A percentile compares a stretch with the other conserved stretches of the same genome.
phyloP scores from a whole-genome alignment of 208 protist species.

The Wallacemonas sp. region DNA sequence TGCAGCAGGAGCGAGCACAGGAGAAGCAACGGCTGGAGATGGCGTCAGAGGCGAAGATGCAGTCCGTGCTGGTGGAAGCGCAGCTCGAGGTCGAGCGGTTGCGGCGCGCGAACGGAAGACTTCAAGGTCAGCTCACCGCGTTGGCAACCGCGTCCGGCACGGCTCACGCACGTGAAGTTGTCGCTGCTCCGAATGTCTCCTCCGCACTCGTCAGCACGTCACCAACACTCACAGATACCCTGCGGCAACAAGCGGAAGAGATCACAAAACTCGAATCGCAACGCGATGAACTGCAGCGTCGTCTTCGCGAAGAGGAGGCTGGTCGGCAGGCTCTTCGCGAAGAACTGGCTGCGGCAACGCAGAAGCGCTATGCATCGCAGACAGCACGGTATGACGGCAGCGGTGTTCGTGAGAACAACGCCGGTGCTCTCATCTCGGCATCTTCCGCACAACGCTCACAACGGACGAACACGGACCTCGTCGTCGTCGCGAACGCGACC shows the following conservation, averaged over 20 bases:
- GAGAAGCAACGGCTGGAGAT: constrained; percentile 7
- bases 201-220: no score
- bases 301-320: constrained; percentile 26
- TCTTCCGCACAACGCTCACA: no score
- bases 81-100: constrained; percentile 38
- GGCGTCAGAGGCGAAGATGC: constrained; percentile 15
- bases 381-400: no score
- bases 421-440: no score
- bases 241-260: constrained; percentile 1
- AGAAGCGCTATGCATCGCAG: no score
- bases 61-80: constrained; percentile 29
- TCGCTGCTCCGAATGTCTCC: no score
- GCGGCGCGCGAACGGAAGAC: constrained; percentile 29
- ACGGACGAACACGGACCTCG: no score
- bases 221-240: neutral
- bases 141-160: neutral
- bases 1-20: neutral
- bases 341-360: neutral
- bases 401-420: no score
- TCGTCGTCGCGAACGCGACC: no score
- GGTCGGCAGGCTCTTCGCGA: constrained; percentile 5
- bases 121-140: constrained; percentile 21
- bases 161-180: no score
- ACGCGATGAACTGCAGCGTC: constrained; percentile 20
- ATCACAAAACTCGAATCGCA: constrained; percentile 19